Evolutionary conservation across 495 filamentous ascomycete genomes (phyloP).

Genomic region (Aspergillus asperescens): DNA sequence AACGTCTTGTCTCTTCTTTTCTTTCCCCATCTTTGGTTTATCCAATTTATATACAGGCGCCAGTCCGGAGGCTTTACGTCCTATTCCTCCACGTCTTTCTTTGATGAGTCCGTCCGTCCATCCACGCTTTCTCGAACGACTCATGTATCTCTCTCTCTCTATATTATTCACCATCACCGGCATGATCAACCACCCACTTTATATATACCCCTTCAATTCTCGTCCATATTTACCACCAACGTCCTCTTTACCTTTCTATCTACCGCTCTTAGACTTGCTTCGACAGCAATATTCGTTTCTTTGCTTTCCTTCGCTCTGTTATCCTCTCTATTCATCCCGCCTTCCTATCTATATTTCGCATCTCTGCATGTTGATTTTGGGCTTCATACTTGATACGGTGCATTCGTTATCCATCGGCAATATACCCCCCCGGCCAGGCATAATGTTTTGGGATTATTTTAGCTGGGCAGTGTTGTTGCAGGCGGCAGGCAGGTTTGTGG

Average conservation of each 20-base stretch:
- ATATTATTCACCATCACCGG: background rate
- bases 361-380: too few species aligned
- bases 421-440: too few species aligned
- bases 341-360: too few species aligned
- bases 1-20: slow-evolving; percentile 12
- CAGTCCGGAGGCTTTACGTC: background rate
- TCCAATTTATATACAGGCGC: background rate
- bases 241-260: too few species aligned
- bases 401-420: too few species aligned
- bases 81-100: background rate
- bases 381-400: too few species aligned
- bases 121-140: background rate
- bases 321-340: too few species aligned
- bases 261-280: background rate
- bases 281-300: background rate
- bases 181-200: background rate
- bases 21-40: background rate
- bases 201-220: slow-evolving; percentile 1
- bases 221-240: background rate
- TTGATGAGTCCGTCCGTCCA: too few species aligned
- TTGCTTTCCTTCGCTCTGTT: too few species aligned
- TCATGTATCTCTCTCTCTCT: background rate
- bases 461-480: too few species aligned
- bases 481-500: too few species aligned
- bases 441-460: too few species aligned